Conservation (phyloP, 225 moss, liverwort and hornwort genomes). For the Neckera pumila region DNA sequence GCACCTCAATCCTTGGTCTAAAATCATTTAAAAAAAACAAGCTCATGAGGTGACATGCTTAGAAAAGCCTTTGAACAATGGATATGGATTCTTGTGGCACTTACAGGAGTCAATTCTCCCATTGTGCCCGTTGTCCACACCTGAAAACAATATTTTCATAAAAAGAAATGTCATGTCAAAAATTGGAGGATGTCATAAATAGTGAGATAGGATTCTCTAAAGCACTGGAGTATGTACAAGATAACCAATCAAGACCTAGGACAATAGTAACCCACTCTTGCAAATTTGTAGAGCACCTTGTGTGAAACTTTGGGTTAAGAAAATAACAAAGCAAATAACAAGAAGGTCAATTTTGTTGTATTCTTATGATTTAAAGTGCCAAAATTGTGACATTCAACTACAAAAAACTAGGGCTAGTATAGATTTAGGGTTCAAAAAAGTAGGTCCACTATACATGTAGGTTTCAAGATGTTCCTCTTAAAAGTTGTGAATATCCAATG, state of each 20-base stretch:
- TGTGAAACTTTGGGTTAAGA: too few species aligned
- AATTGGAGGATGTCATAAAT: not conserved
- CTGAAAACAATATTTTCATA: not conserved
- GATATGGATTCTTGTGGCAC: not conserved
- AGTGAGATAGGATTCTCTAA: not conserved
- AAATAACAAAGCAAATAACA: not conserved
- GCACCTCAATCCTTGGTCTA: not conserved
- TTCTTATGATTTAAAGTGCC: not conserved
- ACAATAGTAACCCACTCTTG: not conserved
- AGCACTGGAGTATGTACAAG: not conserved
- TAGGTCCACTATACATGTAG: not conserved
- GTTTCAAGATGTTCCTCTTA: not conserved
- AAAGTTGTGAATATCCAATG: not conserved
- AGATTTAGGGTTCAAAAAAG: not conserved
- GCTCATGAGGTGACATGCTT: not conserved
- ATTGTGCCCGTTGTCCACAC: constrained; percentile 86
- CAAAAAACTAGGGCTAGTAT: not conserved
- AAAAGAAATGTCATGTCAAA: not conserved
- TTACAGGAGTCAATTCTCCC: constrained; percentile 90
- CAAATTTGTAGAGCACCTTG: not conserved
- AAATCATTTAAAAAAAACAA: not conserved
- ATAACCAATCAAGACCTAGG: not conserved
- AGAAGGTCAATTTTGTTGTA: not conserved
- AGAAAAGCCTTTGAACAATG: not conserved
- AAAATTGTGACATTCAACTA: not conserved